These are phyloP conservation scores for Pontederia paniculata DNA, from an alignment of 176 grass and related monocot genomes.

Conservation along the genomic window DNA sequence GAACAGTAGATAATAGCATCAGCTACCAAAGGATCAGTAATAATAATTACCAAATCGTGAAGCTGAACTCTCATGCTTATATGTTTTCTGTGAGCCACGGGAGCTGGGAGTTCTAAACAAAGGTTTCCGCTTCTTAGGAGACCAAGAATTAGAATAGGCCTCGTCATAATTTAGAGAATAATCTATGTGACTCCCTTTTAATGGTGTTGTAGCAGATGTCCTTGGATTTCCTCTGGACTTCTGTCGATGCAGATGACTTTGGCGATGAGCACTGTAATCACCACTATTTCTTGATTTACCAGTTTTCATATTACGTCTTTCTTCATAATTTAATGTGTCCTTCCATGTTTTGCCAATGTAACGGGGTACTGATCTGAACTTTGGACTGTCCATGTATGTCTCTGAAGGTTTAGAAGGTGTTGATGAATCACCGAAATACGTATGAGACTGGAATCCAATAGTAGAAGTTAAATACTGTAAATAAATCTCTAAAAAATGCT, in stretches of 20 bases:
- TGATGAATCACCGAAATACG: slow-evolving; percentile 27
- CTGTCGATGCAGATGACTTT: slow-evolving; percentile 28
- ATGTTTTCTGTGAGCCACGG: slow-evolving; percentile 20
- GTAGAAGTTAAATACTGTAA: slow-evolving; percentile 8
- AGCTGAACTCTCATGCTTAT: slow-evolving; percentile 11
- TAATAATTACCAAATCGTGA: slow-evolving; percentile 6
- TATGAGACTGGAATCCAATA: slow-evolving; percentile 29
- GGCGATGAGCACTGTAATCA: slow-evolving; percentile 50
- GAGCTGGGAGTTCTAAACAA: slow-evolving; percentile 7
- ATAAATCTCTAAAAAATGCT: too few relatives aligned
- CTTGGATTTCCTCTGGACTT: slow-evolving; percentile 49
- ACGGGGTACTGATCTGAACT: slow-evolving; percentile 52
- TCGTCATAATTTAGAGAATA: slow-evolving; percentile 10
- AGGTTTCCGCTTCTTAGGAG: slow-evolving; percentile 22
- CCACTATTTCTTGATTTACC: slow-evolving; percentile 51
- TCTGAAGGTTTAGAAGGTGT: slow-evolving; percentile 24
- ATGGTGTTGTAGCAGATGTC: slow-evolving; percentile 34
- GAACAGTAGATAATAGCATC: too few relatives aligned
- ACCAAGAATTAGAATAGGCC: slow-evolving; percentile 42
- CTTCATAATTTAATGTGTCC: slow-evolving; percentile 40
- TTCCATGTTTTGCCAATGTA: slow-evolving; percentile 34
- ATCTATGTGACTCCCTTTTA: slow-evolving; percentile 14
- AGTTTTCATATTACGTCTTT: slow-evolving; percentile 25
- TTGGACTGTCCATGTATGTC: slow-evolving; percentile 30
- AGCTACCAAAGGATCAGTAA: too few relatives aligned